Conservation (phyloP, 2,329 filamentous ascomycete genomes). For the Penicillium sp. region DNA sequence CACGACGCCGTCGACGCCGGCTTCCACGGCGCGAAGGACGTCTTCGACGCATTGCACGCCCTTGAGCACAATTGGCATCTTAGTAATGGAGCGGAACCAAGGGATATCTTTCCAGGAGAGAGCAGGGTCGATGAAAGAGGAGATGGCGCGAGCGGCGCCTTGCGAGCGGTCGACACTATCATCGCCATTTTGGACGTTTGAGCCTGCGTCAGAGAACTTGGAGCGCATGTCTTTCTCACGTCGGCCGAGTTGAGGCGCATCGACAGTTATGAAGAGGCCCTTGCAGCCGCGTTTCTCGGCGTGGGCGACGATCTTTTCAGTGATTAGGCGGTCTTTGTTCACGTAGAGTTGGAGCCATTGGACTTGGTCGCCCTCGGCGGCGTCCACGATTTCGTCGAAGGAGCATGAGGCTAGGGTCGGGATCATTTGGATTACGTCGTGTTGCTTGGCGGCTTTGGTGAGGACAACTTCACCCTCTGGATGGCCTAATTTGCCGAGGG, state of each 20-base stretch:
- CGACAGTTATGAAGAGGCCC: slow-evolving; percentile 96
- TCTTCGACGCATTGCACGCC: slow-evolving; percentile 96
- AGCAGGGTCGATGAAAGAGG: slow-evolving; percentile 92
- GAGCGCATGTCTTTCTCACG: slow-evolving; percentile 97
- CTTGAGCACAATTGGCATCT: slow-evolving; percentile 94
- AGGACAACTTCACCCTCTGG: slow-evolving; percentile 91
- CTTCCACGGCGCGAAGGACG: slow-evolving; percentile 79
- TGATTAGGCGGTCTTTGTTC: slow-evolving; percentile 92
- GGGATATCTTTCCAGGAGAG: slow-evolving; percentile 91
- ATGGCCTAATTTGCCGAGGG: slow-evolving; percentile 90
- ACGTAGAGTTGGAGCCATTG: slow-evolving; percentile 98
- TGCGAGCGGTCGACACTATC: slow-evolving; percentile 77
- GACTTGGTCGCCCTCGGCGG: slow-evolving; percentile 71
- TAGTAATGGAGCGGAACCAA: slow-evolving; percentile 87
- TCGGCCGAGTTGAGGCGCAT: slow-evolving; percentile 90
- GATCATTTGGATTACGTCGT: slow-evolving; percentile 97
- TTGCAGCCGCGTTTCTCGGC: slow-evolving; percentile 90
- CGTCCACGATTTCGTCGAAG: slow-evolving; percentile 95
- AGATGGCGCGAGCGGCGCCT: slow-evolving; percentile 91
- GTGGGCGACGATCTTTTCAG: slow-evolving; percentile 83
- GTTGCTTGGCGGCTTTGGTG: slow-evolving; percentile 76
- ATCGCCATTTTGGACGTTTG: slow-evolving; percentile 72
- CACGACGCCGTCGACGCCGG: slow-evolving; percentile 82
- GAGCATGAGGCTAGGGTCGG: slow-evolving; percentile 94
- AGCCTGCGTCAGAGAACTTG: slow-evolving; percentile 82